Evolutionary conservation across 768 basidiomycete genomes (phyloP).

Genomic region (Leccinum variicolor): DNA sequence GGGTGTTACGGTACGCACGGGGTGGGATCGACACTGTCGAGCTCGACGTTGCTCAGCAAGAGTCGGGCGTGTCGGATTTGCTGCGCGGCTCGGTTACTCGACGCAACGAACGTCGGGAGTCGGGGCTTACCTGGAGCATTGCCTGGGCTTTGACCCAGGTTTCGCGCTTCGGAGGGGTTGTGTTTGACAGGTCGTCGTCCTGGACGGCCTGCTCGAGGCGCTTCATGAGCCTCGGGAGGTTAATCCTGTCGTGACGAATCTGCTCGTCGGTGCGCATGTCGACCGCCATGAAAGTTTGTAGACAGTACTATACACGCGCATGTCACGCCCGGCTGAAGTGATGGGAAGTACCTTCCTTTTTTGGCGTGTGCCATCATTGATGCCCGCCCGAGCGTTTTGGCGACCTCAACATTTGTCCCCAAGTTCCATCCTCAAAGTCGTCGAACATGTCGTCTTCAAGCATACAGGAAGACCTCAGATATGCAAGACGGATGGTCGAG

Average conservation of each 20-base stretch:
- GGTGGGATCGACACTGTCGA: slow-evolving; percentile 41
- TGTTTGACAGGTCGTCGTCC: slow-evolving; percentile 33
- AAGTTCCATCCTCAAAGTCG: neutral
- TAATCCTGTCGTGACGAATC: slow-evolving; percentile 59
- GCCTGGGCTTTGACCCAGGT: slow-evolving; percentile 57
- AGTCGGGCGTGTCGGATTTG: slow-evolving; percentile 52
- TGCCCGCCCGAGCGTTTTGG: slow-evolving; percentile 11
- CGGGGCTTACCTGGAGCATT: slow-evolving; percentile 53
- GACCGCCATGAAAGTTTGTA: neutral
- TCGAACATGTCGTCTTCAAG: slow-evolving; percentile 21
- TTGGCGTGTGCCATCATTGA: slow-evolving; percentile 7
- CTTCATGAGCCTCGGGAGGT: slow-evolving; percentile 58
- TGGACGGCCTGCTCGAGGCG: slow-evolving; percentile 55
- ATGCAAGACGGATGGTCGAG: slow-evolving; percentile 37
- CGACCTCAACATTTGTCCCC: neutral
- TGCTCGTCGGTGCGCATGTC: slow-evolving; percentile 32
- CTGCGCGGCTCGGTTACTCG: no score
- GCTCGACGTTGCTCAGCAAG: slow-evolving; percentile 57
- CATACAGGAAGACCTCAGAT: slow-evolving; percentile 14
- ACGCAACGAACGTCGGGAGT: no score
- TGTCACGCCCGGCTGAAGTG: neutral
- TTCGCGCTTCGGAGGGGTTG: slow-evolving; percentile 21
- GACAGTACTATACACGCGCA: no score
- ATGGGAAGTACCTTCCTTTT: slow-evolving; percentile 27
- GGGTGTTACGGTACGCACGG: slow-evolving; percentile 34